phyloP scores from a whole-genome alignment of 2,329 filamentous ascomycete species.

The Blastomyces parvus region DNA sequence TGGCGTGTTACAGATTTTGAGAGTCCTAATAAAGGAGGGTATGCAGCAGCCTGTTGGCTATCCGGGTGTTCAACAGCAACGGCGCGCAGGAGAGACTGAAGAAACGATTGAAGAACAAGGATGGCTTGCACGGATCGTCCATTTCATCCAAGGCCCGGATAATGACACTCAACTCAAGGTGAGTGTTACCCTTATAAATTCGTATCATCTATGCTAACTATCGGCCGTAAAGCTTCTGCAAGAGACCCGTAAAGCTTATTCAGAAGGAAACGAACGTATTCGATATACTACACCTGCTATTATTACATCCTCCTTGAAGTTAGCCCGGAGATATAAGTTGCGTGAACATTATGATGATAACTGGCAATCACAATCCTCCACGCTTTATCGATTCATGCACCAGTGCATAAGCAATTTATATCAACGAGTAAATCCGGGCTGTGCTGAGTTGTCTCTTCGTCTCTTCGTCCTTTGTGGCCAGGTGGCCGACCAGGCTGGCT shows the following conservation, averaged over 20 bases:
- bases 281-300: conserved; percentile 91
- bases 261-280: conserved; percentile 87
- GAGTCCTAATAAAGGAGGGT: conserved; percentile 88
- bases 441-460: conserved; percentile 78
- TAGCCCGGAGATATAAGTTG: conserved; percentile 78
- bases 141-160: conserved; percentile 70
- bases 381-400: conserved; percentile 93
- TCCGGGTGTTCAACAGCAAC: conserved; percentile 63
- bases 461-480: conserved; percentile 88
- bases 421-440: conserved; percentile 68
- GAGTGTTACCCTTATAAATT: conserved; percentile 12
- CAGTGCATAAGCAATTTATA: conserved; percentile 79
- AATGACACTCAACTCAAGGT: conserved; percentile 89
- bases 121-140: conserved; percentile 86
- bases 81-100: conserved; percentile 76
- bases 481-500: conserved; percentile 79
- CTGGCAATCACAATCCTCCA: conserved; percentile 63
- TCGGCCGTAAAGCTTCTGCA: conserved; percentile 57
- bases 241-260: conserved; percentile 73
- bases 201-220: conserved; percentile 14
- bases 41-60: conserved; percentile 76
- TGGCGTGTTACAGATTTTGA: conserved; percentile 77
- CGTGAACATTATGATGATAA: conserved; percentile 79
- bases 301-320: conserved; percentile 78
- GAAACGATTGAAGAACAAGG: conserved; percentile 98